Conservation (phyloP, 305 asterid species). For the Withania somnifera region DNA sequence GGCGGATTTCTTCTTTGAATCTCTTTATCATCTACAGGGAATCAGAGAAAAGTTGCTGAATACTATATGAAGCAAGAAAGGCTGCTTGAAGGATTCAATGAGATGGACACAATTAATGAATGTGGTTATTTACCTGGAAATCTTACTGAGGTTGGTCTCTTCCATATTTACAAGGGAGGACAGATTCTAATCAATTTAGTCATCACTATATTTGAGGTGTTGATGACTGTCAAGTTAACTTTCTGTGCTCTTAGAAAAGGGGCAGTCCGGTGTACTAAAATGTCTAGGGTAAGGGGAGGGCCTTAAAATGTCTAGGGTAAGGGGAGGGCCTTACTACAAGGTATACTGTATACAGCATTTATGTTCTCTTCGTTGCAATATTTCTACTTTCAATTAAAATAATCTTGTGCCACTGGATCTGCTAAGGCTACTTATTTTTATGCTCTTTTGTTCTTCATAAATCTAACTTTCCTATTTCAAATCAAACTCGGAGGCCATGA, state of each 20-base stretch:
- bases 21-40: conserved; percentile 21
- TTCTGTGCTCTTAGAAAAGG: background rate
- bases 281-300: no score
- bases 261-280: no score
- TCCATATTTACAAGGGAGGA: background rate
- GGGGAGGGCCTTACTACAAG: no score
- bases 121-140: conserved; percentile 46
- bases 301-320: no score
- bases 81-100: conserved; percentile 68
- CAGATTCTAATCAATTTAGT: background rate
- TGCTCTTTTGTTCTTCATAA: background rate
- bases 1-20: background rate
- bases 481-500: background rate
- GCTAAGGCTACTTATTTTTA: background rate
- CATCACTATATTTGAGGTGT: background rate
- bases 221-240: background rate
- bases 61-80: conserved; percentile 76
- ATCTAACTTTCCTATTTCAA: background rate
- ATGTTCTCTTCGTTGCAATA: no score
- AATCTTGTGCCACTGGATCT: background rate
- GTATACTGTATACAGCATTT: no score
- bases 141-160: conserved; percentile 46
- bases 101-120: conserved; percentile 74
- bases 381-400: background rate
- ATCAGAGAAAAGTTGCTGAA: conserved; percentile 57